phyloP scores from a whole-genome alignment of 176 grass and related monocot genomes.

The Guadua angustifolia region DNA sequence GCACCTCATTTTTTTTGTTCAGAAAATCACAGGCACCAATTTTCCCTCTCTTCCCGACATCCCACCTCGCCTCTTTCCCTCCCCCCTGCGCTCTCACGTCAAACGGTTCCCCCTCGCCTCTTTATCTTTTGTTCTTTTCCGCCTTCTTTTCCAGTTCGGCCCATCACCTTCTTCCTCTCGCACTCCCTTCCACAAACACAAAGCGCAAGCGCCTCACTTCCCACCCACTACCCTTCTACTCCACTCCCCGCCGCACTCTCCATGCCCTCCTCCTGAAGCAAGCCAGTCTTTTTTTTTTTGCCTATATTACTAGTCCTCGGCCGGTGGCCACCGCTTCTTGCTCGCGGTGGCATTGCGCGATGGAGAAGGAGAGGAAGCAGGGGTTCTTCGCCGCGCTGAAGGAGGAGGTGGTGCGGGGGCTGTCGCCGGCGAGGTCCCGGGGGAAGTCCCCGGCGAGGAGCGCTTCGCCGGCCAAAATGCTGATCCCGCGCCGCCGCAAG shows the following conservation, averaged over 20 bases:
- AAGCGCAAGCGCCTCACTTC: background rate
- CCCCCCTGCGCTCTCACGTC: constrained; percentile 56
- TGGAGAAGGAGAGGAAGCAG: constrained; percentile 87
- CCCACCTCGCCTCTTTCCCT: constrained; percentile 43
- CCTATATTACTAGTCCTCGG: background rate
- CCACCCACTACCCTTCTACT: constrained; percentile 42
- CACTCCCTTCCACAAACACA: constrained; percentile 9
- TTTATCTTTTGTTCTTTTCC: constrained; percentile 54
- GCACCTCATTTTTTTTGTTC: too few species aligned
- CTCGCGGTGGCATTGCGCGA: constrained; percentile 25
- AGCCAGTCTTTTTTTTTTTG: background rate
- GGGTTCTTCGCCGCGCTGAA: constrained; percentile 73
- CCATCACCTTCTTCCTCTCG: constrained; percentile 44
- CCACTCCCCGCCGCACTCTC: constrained; percentile 46
- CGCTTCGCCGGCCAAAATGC: constrained; percentile 53
- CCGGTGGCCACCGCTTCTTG: background rate
- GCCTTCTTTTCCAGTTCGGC: constrained; percentile 28
- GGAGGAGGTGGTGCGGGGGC: constrained; percentile 71
- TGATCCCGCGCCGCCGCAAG: constrained; percentile 67
- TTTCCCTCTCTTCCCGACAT: constrained; percentile 33
- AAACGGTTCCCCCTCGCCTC: constrained; percentile 45
- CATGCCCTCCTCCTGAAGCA: constrained; percentile 50
- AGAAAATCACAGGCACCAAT: background rate
- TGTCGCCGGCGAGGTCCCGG: constrained; percentile 65
- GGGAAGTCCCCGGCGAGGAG: constrained; percentile 58